Base-by-base conservation (phyloP, 352 stramenopile genomes). In the Globisporangium rhizosaccharum region DNA sequence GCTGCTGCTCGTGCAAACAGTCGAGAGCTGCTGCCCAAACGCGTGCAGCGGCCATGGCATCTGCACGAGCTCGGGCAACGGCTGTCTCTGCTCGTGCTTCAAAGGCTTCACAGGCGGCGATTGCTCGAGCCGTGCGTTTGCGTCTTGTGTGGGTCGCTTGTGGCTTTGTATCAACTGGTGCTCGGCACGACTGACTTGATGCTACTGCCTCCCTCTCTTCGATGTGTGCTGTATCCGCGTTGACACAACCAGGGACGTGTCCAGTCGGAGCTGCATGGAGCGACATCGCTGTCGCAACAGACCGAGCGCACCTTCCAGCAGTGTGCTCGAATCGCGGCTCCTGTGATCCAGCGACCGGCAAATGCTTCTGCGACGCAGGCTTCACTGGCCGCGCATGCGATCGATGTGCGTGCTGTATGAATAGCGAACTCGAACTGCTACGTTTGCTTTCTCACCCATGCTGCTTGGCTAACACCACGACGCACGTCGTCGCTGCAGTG, bases 71-170 rank as follows among this genome's bases (percentile, higher is more conserved):
- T 58, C 55, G 6, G 81, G 83, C 59, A 90, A 88, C 51, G 81
- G 81, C 57, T 93, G 83, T 67, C 18, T 79, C 30, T 96, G 79
- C 57, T 59, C 71, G 51, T 97, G 89, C 68, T 96, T 94, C 61
- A 77, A 78, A 51, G 87, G 89, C 26, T 98, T 87, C 70, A 72
- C 62, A 9, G 91, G 88, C 23, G 82, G 83, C n/a, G 94, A 98
- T 72, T 98, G 94, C 78, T 97, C 91, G 10, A 70, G 62, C 9
- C 78, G 84, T 76, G 66, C 36, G 66, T 67, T 23, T 49, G 20
- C 20, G 3, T 17, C 18, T 23, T 15, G 17, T 28, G 26, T 26
- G 17, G 17, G 18, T 41, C 9, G 51, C 36, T 51, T 18, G 15
- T 37, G 7, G 3, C 45, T 12, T 12, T 39, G 33, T 8, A 26